Evolutionary conservation across 345 rosid species (phyloP).

Genomic region (Rhizophora mangle): DNA sequence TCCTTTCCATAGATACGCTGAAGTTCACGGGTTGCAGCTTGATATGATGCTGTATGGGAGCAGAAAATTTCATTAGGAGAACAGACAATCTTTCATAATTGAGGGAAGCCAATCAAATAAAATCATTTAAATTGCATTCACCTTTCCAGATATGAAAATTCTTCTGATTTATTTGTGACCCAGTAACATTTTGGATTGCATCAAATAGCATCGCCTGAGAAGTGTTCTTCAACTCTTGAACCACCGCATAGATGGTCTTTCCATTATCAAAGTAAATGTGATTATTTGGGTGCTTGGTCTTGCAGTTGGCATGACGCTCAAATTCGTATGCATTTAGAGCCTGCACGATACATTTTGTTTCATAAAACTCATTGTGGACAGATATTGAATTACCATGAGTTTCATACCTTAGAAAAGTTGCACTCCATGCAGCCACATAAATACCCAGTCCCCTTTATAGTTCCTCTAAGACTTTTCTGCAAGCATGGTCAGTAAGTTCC

Average conservation of each 20-base stretch:
- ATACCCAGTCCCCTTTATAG: constrained; percentile 53
- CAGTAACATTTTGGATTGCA: constrained; percentile 49
- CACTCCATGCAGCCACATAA: constrained; percentile 57
- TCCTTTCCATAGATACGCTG: constrained; percentile 64
- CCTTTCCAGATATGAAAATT: constrained; percentile 60
- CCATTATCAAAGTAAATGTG: constrained; percentile 68
- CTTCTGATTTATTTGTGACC: constrained; percentile 53
- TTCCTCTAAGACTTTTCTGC: constrained; percentile 50
- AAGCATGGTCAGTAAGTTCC: not conserved
- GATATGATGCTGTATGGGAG: constrained; percentile 46
- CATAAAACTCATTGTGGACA: not conserved
- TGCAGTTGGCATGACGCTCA: constrained; percentile 70
- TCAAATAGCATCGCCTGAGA: constrained; percentile 54
- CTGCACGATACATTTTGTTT: constrained; percentile 32
- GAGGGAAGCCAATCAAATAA: not conserved
- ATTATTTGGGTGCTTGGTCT: constrained; percentile 70
- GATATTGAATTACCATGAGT: not conserved
- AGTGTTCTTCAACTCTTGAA: constrained; percentile 65
- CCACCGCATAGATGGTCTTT: constrained; percentile 60
- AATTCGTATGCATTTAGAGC: constrained; percentile 57
- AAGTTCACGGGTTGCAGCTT: constrained; percentile 63
- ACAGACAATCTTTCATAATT: not conserved
- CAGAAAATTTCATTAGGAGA: constrained; percentile 10
- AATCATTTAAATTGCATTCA: constrained; percentile 12
- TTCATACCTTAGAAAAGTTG: constrained; percentile 45